phyloP scores from a whole-genome alignment of 805 yeast species.

The Schizosaccharomyces cryophilus region DNA sequence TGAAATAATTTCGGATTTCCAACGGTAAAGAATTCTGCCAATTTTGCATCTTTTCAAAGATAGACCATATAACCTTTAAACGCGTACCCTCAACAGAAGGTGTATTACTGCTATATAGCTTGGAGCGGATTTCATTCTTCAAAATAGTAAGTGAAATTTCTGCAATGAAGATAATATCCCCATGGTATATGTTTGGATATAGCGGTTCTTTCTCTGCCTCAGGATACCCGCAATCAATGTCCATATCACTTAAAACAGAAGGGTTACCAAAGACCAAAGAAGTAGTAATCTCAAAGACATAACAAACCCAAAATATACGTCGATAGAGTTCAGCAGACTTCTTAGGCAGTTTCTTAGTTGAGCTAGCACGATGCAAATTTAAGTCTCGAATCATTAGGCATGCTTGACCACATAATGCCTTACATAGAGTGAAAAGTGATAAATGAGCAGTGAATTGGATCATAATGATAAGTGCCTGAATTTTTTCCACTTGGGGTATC shows the following conservation, averaged over 20 bases:
- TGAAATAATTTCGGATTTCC: background rate
- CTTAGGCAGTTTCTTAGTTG: background rate
- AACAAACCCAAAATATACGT: background rate
- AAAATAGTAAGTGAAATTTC: background rate
- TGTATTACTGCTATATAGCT: background rate
- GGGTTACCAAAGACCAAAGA: background rate
- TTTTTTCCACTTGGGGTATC: background rate
- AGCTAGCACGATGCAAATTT: background rate
- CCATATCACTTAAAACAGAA: background rate
- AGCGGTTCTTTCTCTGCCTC: background rate
- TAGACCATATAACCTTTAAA: background rate
- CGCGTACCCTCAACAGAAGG: background rate
- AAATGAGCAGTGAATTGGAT: background rate
- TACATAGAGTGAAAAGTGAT: background rate
- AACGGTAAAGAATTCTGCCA: background rate
- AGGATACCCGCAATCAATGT: background rate
- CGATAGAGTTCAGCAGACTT: background rate
- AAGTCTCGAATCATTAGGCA: background rate
- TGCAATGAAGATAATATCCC: background rate
- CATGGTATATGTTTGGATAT: background rate
- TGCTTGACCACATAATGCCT: background rate
- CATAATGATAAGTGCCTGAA: background rate
- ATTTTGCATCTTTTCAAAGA: background rate
- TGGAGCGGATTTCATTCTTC: background rate
- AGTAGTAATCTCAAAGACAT: background rate